Conservation (phyloP, 108 stramenopile species). For the Conticribra guillardii region DNA sequence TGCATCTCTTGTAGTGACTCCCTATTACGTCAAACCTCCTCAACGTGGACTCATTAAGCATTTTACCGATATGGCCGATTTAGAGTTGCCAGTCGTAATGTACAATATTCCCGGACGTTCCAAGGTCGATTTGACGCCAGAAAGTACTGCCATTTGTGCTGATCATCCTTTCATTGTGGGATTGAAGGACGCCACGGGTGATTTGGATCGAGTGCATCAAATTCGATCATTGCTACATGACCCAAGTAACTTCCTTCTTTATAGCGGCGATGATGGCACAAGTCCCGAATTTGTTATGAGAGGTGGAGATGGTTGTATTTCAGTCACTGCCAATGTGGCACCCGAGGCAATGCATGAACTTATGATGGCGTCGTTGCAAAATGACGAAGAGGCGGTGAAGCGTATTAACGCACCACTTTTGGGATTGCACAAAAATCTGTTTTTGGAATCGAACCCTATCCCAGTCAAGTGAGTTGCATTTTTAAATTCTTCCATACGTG, state of each 20-base stretch:
- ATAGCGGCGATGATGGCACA: conserved; percentile 91
- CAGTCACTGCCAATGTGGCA: conserved; percentile 88
- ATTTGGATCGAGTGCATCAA: conserved; percentile 69
- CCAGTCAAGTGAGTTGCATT: too few relatives aligned
- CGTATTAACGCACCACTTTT: conserved; percentile 65
- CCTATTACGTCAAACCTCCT: conserved; percentile 95
- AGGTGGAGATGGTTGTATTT: conserved; percentile 94
- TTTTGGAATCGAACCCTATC: conserved; percentile 88
- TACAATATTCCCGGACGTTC: conserved; percentile 94
- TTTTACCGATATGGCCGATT: conserved; percentile 75
- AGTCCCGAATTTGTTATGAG: conserved; percentile 76
- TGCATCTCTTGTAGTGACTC: conserved; percentile 90
- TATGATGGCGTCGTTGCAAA: conserved; percentile 64
- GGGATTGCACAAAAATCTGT: conserved; percentile 73
- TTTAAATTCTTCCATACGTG: too few relatives aligned
- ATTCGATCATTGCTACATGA: conserved; percentile 47
- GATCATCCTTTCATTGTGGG: conserved; percentile 80
- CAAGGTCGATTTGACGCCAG: conserved; percentile 66
- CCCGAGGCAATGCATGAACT: conserved; percentile 69
- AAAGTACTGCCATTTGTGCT: conserved; percentile 61
- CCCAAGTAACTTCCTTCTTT: conserved; percentile 67
- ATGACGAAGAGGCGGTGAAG: conserved; percentile 57
- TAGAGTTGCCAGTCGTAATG: conserved; percentile 86
- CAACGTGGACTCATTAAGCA: conserved; percentile 85
- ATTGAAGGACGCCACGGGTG: conserved; percentile 91